Percentiles rank a stretch among this genome's conserved stretches.
phyloP scores from a whole-genome alignment of 1,284 basidiomycete genomes.

The Psilocybe mexicana region DNA sequence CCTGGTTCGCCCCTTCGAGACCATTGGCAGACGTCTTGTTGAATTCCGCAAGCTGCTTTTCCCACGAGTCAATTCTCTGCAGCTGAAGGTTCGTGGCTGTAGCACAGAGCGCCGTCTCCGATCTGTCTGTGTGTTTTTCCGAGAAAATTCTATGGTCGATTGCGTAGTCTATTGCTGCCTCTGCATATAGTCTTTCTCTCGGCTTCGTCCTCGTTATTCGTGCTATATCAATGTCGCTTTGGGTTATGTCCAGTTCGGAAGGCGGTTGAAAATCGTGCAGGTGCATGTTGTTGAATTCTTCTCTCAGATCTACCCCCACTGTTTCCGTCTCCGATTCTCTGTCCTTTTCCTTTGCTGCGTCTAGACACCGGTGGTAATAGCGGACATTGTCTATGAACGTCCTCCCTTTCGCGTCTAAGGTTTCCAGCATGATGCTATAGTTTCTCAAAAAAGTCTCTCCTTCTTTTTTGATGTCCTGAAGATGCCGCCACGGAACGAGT shows the following conservation, averaged over 20 bases:
- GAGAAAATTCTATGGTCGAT: not conserved
- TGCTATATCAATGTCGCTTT: slow-evolving; percentile 6
- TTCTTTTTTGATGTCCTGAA: slow-evolving; percentile 29
- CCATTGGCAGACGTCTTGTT: too few species aligned
- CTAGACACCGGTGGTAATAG: slow-evolving; percentile 34
- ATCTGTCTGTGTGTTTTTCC: not conserved
- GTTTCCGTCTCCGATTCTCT: not conserved
- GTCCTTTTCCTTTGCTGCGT: not conserved
- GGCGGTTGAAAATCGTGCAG: not conserved
- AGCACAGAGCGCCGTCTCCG: not conserved
- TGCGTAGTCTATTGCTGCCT: not conserved
- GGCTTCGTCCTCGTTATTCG: not conserved
- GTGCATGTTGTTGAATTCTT: not conserved
- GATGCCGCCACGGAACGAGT: slow-evolving; percentile 39
- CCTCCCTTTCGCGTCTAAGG: slow-evolving; percentile 15
- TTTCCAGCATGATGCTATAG: slow-evolving; percentile 6
- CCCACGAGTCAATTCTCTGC: not conserved
- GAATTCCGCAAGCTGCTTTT: too few species aligned
- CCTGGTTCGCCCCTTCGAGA: too few species aligned
- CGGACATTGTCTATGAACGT: slow-evolving; percentile 27
- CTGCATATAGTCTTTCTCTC: not conserved
- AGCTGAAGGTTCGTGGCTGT: not conserved
- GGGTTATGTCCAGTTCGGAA: not conserved
- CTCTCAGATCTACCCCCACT: not conserved
- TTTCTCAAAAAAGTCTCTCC: slow-evolving; percentile 29